Conservation (phyloP, 2,329 filamentous ascomycete species). For the Aspergillus carbonarius region DNA sequence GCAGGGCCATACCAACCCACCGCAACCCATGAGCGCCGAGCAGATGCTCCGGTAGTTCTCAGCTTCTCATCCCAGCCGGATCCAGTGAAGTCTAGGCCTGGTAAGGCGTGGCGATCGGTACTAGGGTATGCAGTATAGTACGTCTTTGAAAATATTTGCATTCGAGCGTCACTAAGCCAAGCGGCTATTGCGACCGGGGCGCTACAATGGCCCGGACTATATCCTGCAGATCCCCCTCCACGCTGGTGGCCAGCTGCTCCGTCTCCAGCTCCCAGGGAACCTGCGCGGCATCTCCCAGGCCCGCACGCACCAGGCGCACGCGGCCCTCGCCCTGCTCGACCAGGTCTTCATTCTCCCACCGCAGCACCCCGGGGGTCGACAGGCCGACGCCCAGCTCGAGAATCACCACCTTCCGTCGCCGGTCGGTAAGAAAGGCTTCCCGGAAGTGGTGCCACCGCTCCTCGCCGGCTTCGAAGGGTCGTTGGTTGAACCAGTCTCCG, state of each 20-base stretch:
- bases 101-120: too few species aligned
- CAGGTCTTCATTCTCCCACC: constrained; percentile 24
- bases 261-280: constrained; percentile 23
- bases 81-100: constrained; percentile 96
- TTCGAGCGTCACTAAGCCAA: too few species aligned
- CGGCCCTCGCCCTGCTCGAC: constrained; percentile 9
- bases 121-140: too few species aligned
- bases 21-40: constrained; percentile 85
- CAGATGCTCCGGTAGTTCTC: constrained; percentile 91
- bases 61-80: constrained; percentile 81
- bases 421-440: background rate
- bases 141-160: too few species aligned
- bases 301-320: constrained; percentile 19
- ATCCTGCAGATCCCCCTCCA: constrained; percentile 13
- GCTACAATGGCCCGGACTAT: constrained; percentile 1
- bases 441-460: constrained; percentile 12
- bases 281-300: constrained; percentile 20
- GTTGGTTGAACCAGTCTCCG: constrained; percentile 21
- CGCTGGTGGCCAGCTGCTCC: constrained; percentile 14
- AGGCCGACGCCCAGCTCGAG: constrained; percentile 24
- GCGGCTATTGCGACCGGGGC: background rate
- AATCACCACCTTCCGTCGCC: constrained; percentile 10
- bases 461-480: constrained; percentile 15
- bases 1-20: background rate
- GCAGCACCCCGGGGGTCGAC: constrained; percentile 23